Conservation (phyloP, 2,329 filamentous ascomycete genomes). For the Sclerotinia glacialis region DNA sequence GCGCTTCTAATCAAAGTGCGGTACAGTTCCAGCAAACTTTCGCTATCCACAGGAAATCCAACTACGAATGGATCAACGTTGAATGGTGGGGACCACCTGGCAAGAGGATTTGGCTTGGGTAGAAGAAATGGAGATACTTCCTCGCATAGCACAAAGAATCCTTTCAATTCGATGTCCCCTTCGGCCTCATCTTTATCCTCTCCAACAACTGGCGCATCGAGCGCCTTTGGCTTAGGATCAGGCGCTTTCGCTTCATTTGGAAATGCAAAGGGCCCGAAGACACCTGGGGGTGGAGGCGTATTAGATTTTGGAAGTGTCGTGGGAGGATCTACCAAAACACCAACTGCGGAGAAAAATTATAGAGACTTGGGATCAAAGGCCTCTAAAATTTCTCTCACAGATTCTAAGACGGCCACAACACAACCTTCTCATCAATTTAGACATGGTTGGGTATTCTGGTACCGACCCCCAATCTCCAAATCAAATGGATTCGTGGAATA, state of each 20-base stretch:
- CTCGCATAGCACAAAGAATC: slow-evolving; percentile 71
- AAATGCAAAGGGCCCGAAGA: slow-evolving; percentile 82
- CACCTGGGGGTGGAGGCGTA: slow-evolving; percentile 71
- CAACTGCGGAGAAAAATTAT: slow-evolving; percentile 62
- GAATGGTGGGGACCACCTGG: slow-evolving; percentile 48
- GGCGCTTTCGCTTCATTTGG: slow-evolving; percentile 97
- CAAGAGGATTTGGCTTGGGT: slow-evolving; percentile 62
- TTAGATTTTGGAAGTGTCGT: slow-evolving; percentile 70
- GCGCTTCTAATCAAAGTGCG: slow-evolving; percentile 28
- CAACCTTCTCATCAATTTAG: slow-evolving; percentile 62
- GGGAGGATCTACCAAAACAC: slow-evolving; percentile 48
- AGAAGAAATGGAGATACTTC: slow-evolving; percentile 74
- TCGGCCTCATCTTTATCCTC: slow-evolving; percentile 20
- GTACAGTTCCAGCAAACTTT: slow-evolving; percentile 69
- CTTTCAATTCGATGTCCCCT: slow-evolving; percentile 59
- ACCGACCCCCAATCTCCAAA: slow-evolving; percentile 92
- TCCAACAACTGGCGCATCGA: slow-evolving; percentile 62
- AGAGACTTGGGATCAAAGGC: slow-evolving; percentile 45
- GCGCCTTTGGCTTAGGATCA: slow-evolving; percentile 88
- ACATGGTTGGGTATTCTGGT: slow-evolving; percentile 95
- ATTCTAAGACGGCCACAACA: slow-evolving; percentile 45
- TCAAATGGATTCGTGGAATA: slow-evolving; percentile 86
- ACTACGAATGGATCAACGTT: slow-evolving; percentile 41
- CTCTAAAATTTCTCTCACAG: slow-evolving; percentile 44
- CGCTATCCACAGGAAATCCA: slow-evolving; percentile 65